Evolutionary conservation across 1,284 basidiomycete species (phyloP).

Genomic region (Volvariella volvacea): DNA sequence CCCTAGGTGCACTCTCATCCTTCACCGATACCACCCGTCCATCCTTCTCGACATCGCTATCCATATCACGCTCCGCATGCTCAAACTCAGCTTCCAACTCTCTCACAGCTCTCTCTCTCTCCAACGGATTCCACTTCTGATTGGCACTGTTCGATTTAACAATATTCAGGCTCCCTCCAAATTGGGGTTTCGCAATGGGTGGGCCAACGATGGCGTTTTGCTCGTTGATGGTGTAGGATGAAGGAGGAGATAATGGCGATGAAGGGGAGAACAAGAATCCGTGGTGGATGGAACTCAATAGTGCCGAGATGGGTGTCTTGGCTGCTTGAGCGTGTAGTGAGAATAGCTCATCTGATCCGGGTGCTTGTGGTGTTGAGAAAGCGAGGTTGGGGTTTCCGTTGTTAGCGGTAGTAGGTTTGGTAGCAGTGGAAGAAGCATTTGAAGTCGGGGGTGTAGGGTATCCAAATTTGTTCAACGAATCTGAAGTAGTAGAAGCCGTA

Average conservation of each 20-base stretch:
- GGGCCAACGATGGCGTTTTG: not conserved
- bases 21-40: too few relatives aligned
- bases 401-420: not conserved
- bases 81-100: too few relatives aligned
- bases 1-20: too few relatives aligned
- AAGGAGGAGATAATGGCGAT: constrained; percentile 51
- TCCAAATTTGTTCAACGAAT: not conserved
- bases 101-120: too few relatives aligned
- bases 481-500: too few relatives aligned
- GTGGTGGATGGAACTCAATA: constrained; percentile 60
- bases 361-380: constrained; percentile 8
- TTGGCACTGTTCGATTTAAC: too few relatives aligned
- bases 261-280: constrained; percentile 61
- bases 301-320: constrained; percentile 62
- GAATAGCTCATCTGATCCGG: constrained; percentile 8
- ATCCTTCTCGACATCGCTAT: too few relatives aligned
- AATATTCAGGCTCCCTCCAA: too few relatives aligned
- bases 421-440: not conserved
- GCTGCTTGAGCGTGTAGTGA: constrained; percentile 12
- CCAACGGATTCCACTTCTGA: too few relatives aligned
- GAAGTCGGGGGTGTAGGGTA: not conserved
- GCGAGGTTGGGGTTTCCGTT: constrained; percentile 3
- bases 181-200: too few relatives aligned
- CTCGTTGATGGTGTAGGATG: constrained; percentile 28
- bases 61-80: too few relatives aligned